Percentiles rank a stretch among this genome's conserved stretches.
Conservation (phyloP, 805 yeast species). For the Candida cerambycidarum region DNA sequence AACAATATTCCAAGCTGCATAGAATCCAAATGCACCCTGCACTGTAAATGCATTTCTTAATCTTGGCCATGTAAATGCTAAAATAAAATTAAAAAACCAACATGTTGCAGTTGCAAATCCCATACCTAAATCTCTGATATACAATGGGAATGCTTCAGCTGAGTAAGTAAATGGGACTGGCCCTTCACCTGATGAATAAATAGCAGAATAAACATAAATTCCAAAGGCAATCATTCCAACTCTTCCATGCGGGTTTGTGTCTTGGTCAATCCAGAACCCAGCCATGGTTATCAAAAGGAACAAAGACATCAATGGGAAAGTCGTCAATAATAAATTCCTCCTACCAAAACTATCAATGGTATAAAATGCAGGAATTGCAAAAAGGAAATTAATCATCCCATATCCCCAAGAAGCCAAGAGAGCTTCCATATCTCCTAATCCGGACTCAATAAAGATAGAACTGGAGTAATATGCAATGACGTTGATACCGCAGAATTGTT, state of each 20-base stretch:
- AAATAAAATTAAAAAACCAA: slow-evolving; percentile 70
- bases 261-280: slow-evolving; percentile 65
- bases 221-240: slow-evolving; percentile 70
- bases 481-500: slow-evolving; percentile 88
- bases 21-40: slow-evolving; percentile 87
- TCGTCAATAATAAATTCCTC: slow-evolving; percentile 53
- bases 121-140: slow-evolving; percentile 78
- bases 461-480: slow-evolving; percentile 86
- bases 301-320: slow-evolving; percentile 64
- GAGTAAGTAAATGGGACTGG: slow-evolving; percentile 89
- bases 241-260: slow-evolving; percentile 45
- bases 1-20: slow-evolving; percentile 79
- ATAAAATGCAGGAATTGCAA: slow-evolving; percentile 80
- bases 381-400: slow-evolving; percentile 75
- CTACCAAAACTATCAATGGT: slow-evolving; percentile 80
- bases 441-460: slow-evolving; percentile 67
- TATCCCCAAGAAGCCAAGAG: slow-evolving; percentile 83
- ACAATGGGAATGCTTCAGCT: slow-evolving; percentile 78
- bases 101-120: slow-evolving; percentile 73
- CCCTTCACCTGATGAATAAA: slow-evolving; percentile 84
- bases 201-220: slow-evolving; percentile 67
- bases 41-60: slow-evolving; percentile 63
- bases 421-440: slow-evolving; percentile 60
- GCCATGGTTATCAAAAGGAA: slow-evolving; percentile 64
- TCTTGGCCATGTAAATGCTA: slow-evolving; percentile 79